Base-by-base conservation (phyloP, 225 moss, liverwort and hornwort species). In the Climacium dendroides region DNA sequence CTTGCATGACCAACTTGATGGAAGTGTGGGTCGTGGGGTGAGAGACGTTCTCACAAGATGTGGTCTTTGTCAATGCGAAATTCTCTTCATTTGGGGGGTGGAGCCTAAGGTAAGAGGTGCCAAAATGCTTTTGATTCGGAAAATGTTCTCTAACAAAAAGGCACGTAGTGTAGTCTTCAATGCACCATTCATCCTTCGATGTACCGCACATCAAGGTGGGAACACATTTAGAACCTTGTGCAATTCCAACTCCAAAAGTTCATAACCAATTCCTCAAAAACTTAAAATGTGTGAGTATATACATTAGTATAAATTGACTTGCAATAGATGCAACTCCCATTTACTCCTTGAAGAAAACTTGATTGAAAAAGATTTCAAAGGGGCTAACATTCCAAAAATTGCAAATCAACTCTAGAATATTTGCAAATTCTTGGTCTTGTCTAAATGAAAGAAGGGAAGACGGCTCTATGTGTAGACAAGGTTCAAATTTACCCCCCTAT, bases 281-380 rank as follows among this genome's bases (percentile, higher is more conserved):
- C 4, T n/a, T 11, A 55, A 55, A 55, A 76, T 76, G 35, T n/a
- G n/a, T n/a, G n/a, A n/a, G n/a, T n/a, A n/a, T n/a, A n/a, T n/a
- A n/a, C n/a, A n/a, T n/a, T n/a, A n/a, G n/a, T 6, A 26, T 37
- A 3, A 55, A n/a, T n/a, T 17, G 37, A 26, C 4, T 24, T 54
- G 54, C 0, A 0, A 0, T n/a, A 54, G 15, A 15, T 77, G n/a
- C 10, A 55, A n/a, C 6, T 77, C n/a, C 6, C 4, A 55, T 2
- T n/a, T 37, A 7, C 6, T n/a, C 9, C 30, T 18, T 47, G 2
- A 47, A 11, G 11, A 18, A 23, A 29, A 4, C 1, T 29, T 72
- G 3, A 29, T 11, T 18, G 8, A 2, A 72, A 71, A 18, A 45
- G 1, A 45, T 8, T 47, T 72, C 17, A 11, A 45, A 0, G 18